A percentile compares a stretch with the other conserved stretches of the same genome.
These are phyloP conservation scores for Apophysomyces variabilis DNA, from an alignment of 371 early-diverging fungal species.

Conservation along the genomic window DNA sequence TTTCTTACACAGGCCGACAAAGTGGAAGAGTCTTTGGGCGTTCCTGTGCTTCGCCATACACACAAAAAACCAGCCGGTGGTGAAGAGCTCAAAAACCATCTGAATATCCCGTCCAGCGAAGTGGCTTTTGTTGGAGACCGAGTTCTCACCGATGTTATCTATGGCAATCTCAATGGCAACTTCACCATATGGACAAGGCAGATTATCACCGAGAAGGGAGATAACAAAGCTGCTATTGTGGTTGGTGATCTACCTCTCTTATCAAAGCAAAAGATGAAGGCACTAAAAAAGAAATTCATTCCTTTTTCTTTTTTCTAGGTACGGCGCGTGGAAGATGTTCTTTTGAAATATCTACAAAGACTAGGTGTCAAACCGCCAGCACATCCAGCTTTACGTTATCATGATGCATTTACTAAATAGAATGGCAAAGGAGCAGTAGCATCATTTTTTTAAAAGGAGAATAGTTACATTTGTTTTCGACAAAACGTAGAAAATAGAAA, in stretches of 20 bases:
- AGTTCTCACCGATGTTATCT: conserved; percentile 85
- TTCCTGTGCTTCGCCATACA: conserved; percentile 64
- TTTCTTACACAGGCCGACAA: conserved; percentile 39
- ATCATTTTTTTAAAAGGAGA: too few relatives aligned
- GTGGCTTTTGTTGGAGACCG: conserved; percentile 91
- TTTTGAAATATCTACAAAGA: conserved; percentile 38
- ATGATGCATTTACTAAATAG: not conserved
- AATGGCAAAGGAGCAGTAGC: not conserved
- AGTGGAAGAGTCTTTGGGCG: conserved; percentile 53
- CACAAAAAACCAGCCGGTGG: conserved; percentile 88
- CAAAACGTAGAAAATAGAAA: too few relatives aligned
- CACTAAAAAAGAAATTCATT: too few relatives aligned
- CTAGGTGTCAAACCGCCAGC: conserved; percentile 35
- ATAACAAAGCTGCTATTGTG: conserved; percentile 75
- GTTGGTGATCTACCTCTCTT: conserved; percentile 32
- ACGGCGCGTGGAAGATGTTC: conserved; percentile 54
- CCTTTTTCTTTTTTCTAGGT: conserved; percentile 30
- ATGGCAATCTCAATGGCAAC: conserved; percentile 82
- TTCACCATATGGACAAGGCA: conserved; percentile 72
- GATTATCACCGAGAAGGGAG: conserved; percentile 77
- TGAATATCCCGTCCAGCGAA: conserved; percentile 36
- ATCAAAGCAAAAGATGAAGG: too few relatives aligned
- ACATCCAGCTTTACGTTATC: conserved; percentile 21
- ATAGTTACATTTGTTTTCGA: too few relatives aligned
- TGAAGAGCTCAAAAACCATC: conserved; percentile 43